phyloP scores from a whole-genome alignment of 257 asterid species.

The Solanum okadae region DNA sequence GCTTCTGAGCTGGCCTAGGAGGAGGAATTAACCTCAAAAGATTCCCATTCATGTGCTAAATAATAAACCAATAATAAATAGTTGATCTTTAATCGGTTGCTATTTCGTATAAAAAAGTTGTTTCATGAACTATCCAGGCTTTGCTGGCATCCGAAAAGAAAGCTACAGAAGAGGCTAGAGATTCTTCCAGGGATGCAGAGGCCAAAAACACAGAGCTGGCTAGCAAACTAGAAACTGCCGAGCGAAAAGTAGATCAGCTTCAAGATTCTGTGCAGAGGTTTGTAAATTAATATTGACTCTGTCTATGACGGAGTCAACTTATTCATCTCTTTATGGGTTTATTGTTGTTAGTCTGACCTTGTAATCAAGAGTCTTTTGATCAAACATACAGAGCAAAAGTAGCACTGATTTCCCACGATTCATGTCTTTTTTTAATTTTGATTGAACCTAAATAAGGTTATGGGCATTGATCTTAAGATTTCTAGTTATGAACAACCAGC shows the following conservation, averaged over 20 bases:
- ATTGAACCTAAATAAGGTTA: neutral
- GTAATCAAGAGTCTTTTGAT: neutral
- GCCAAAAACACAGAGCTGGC: conserved; percentile 48
- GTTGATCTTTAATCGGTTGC: neutral
- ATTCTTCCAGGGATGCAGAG: conserved; percentile 52
- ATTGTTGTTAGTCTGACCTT: neutral
- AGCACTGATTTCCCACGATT: neutral
- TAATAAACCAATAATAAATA: neutral
- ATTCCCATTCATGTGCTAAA: neutral
- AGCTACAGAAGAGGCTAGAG: conserved; percentile 60
- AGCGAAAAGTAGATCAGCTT: conserved; percentile 65
- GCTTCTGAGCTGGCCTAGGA: neutral
- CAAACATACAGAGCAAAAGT: neutral
- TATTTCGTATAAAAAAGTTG: neutral
- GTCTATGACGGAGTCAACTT: neutral
- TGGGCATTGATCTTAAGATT: neutral
- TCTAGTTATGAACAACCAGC: neutral
- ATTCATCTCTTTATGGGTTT: neutral
- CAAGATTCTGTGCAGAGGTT: conserved; percentile 89
- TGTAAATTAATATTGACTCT: neutral
- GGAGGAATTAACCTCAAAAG: neutral
- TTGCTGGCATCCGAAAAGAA: conserved; percentile 60
- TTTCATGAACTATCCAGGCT: conserved; percentile 36
- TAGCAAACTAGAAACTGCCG: conserved; percentile 60
- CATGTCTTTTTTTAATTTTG: neutral